phyloP scores from a whole-genome alignment of 768 basidiomycete species.

The Basidioascus undulatus region DNA sequence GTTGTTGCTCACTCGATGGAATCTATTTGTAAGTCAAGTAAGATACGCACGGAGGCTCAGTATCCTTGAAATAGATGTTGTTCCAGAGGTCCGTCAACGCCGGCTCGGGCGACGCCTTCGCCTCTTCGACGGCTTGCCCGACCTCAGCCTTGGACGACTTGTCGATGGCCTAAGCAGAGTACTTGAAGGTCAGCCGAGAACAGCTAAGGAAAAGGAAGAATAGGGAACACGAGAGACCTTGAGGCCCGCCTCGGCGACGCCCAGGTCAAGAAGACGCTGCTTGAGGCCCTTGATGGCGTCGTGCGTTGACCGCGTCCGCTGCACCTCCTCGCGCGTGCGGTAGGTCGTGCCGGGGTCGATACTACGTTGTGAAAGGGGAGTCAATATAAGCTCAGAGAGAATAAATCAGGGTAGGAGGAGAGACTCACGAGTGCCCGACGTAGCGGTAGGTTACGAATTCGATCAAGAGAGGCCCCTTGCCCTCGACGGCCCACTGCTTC shows the following conservation, averaged over 20 bases:
- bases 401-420: too few species aligned
- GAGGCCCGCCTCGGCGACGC: constrained; percentile 68
- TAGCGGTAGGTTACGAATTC: constrained; percentile 98
- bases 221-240: too few species aligned
- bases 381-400: too few species aligned
- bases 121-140: constrained; percentile 73
- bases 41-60: too few species aligned
- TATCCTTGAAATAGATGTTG: too few species aligned
- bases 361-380: too few species aligned
- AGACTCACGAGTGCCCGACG: constrained; percentile 84
- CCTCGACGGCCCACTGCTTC: constrained; percentile 58
- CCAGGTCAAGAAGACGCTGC: constrained; percentile 85
- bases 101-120: constrained; percentile 63
- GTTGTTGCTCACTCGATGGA: too few species aligned
- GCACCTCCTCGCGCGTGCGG: constrained; percentile 93
- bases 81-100: constrained; percentile 66
- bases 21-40: too few species aligned
- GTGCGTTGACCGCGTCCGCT: constrained; percentile 81
- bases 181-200: too few species aligned
- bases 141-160: constrained; percentile 73
- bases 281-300: constrained; percentile 94
- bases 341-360: constrained; percentile 96
- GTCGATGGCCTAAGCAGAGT: too few species aligned
- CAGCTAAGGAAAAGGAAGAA: too few species aligned
- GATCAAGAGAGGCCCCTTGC: constrained; percentile 75